Conservation (phyloP, 805 yeast species). For the Starmerella powellii region DNA sequence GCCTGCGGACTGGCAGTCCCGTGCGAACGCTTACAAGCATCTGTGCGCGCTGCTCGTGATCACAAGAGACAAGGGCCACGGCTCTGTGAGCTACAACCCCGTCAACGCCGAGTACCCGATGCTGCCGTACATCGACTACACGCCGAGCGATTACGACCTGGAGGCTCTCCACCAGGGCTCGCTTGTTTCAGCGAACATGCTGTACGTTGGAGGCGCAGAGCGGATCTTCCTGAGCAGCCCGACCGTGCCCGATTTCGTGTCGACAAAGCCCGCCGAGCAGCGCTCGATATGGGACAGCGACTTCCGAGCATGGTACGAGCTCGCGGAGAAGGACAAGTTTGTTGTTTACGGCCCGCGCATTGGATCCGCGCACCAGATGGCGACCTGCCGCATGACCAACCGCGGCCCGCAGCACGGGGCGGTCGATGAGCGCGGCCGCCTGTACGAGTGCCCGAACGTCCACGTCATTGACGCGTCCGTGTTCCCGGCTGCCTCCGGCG, state of each 20-base stretch:
- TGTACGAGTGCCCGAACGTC: slow-evolving; percentile 39
- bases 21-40: slow-evolving; percentile 32
- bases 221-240: slow-evolving; percentile 29
- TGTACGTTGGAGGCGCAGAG: slow-evolving; percentile 39
- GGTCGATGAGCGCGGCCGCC: slow-evolving; percentile 35
- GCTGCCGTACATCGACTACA: slow-evolving; percentile 31
- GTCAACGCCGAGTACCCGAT: slow-evolving; percentile 27
- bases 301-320: slow-evolving; percentile 28
- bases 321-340: slow-evolving; percentile 20
- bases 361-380: slow-evolving; percentile 47
- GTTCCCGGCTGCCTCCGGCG: slow-evolving; percentile 44
- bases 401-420: slow-evolving; percentile 37
- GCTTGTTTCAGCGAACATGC: slow-evolving; percentile 34
- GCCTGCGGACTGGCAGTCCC: slow-evolving; percentile 30
- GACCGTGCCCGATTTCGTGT: slow-evolving; percentile 32
- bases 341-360: slow-evolving; percentile 28
- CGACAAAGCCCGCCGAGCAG: slow-evolving; percentile 26
- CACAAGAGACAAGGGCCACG: slow-evolving; percentile 35
- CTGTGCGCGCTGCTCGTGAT: slow-evolving; percentile 34
- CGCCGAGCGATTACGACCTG: slow-evolving; percentile 34
- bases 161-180: slow-evolving; percentile 32
- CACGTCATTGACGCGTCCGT: slow-evolving; percentile 41
- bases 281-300: slow-evolving; percentile 36
- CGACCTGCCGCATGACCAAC: slow-evolving; percentile 36
- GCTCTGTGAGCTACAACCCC: slow-evolving; percentile 27